These are phyloP conservation scores for Aegilops sharonensis DNA, from an alignment of 176 grass and related monocot species.

Conservation along the genomic window DNA sequence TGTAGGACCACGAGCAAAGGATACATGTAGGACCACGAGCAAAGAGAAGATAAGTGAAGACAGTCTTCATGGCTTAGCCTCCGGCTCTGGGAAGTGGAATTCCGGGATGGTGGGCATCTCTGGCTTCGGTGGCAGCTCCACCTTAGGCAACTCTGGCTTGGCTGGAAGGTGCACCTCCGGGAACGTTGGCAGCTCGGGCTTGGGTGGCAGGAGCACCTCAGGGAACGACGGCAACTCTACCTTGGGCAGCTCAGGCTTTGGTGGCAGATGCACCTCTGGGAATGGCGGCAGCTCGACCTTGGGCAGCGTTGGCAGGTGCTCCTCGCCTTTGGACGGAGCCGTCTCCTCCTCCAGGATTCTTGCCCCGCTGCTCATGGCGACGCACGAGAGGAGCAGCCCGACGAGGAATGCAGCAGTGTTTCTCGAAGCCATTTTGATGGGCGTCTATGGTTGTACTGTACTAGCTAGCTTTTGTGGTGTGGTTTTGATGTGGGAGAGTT, in stretches of 20 bases:
- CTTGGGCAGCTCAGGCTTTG: background rate
- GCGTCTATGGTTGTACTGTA: background rate
- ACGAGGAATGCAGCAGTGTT: background rate
- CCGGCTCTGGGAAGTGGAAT: background rate
- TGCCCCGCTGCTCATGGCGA: background rate
- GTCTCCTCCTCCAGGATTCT: slow-evolving; percentile 16
- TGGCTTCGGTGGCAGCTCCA: background rate
- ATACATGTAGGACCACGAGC: background rate
- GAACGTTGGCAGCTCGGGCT: background rate
- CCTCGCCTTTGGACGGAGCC: background rate
- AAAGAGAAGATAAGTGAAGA: background rate
- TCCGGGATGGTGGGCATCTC: background rate
- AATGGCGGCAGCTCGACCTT: background rate
- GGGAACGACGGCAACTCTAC: background rate
- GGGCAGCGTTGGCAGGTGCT: slow-evolving; percentile 16
- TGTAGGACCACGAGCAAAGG: background rate
- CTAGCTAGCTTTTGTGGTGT: background rate
- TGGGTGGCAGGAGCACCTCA: background rate
- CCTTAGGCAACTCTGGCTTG: background rate
- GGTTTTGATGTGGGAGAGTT: background rate
- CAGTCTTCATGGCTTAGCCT: background rate
- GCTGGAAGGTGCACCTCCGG: background rate
- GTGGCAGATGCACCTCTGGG: background rate
- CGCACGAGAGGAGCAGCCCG: background rate
- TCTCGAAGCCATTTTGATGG: background rate